Percentiles rank a stretch among this genome's conserved stretches.
These are phyloP conservation scores for Penicillium chermesinum DNA, from an alignment of 495 filamentous ascomycete genomes.

Conservation along the genomic window DNA sequence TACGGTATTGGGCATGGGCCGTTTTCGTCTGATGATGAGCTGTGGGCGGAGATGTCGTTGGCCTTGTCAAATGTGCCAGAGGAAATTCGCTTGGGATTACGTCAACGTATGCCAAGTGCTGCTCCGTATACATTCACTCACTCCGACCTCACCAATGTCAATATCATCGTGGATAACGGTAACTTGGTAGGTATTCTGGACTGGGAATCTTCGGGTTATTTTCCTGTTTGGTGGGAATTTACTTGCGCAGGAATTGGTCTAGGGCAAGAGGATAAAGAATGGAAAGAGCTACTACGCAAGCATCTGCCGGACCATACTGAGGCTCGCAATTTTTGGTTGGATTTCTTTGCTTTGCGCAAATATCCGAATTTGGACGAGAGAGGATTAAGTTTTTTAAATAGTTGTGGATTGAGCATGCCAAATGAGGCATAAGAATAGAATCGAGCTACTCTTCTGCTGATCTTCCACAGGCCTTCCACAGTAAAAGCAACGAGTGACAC, in stretches of 20 bases:
- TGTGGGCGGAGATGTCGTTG: slow-evolving; percentile 26
- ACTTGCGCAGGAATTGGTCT: not conserved
- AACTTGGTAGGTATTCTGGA: slow-evolving; percentile 19
- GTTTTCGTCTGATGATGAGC: slow-evolving; percentile 21
- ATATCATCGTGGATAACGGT: slow-evolving; percentile 30
- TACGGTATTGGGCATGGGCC: slow-evolving; percentile 17
- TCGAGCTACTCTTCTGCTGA: too few relatives aligned
- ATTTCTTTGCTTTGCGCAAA: slow-evolving; percentile 10
- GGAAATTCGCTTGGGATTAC: slow-evolving; percentile 10
- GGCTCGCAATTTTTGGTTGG: slow-evolving; percentile 13
- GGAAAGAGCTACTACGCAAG: slow-evolving; percentile 14
- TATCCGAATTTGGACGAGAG: slow-evolving; percentile 11
- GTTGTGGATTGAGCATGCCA: slow-evolving; percentile 6
- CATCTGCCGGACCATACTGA: slow-evolving; percentile 16
- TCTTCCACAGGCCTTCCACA: too few relatives aligned
- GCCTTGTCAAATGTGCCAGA: slow-evolving; percentile 11
- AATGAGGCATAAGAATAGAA: too few relatives aligned
- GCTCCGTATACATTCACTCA: slow-evolving; percentile 32
- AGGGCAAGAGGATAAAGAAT: slow-evolving; percentile 14
- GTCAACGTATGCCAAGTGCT: slow-evolving; percentile 21
- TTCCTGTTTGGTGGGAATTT: slow-evolving; percentile 27
- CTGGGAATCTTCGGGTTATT: slow-evolving; percentile 24
- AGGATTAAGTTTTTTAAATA: slow-evolving; percentile 6
- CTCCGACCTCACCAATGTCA: slow-evolving; percentile 29
- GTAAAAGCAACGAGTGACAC: too few relatives aligned